Conservation (phyloP, 202 grass and related monocot species). For the Zizania palustris region DNA sequence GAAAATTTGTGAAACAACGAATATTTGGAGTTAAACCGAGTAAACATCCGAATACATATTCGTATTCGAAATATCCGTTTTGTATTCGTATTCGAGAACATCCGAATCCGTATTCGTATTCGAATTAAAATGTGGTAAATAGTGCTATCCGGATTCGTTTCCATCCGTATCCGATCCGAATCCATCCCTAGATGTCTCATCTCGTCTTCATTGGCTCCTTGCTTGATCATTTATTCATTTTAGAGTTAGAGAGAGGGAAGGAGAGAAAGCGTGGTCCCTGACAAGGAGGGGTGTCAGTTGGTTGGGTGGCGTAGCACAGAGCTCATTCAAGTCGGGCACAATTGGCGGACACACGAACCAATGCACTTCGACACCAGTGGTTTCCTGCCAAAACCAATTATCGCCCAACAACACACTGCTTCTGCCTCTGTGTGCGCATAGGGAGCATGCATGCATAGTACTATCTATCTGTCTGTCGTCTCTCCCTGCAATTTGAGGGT, state of each 20-base stretch:
- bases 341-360: constrained; percentile 29
- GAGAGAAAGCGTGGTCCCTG: background rate
- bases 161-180: too few species aligned
- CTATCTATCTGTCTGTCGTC: background rate
- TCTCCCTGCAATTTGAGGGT: too few species aligned
- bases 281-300: constrained; percentile 13
- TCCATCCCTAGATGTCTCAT: background rate
- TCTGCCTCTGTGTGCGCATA: background rate
- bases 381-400: constrained; percentile 38
- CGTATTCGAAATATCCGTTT: too few species aligned
- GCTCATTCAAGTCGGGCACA: constrained; percentile 56
- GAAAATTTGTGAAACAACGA: too few species aligned
- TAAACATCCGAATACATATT: too few species aligned
- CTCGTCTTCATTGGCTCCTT: background rate
- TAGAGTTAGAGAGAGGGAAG: background rate
- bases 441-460: background rate
- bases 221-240: background rate
- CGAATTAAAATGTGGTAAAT: too few species aligned
- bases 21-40: too few species aligned
- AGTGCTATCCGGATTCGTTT: too few species aligned
- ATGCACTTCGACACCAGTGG: constrained; percentile 29
- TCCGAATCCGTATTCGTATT: too few species aligned
- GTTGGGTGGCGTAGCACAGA: constrained; percentile 41
- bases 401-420: background rate
- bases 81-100: too few species aligned